Evolutionary conservation across 2,329 filamentous ascomycete species (phyloP).

Genomic region (Diaporthe sp.): DNA sequence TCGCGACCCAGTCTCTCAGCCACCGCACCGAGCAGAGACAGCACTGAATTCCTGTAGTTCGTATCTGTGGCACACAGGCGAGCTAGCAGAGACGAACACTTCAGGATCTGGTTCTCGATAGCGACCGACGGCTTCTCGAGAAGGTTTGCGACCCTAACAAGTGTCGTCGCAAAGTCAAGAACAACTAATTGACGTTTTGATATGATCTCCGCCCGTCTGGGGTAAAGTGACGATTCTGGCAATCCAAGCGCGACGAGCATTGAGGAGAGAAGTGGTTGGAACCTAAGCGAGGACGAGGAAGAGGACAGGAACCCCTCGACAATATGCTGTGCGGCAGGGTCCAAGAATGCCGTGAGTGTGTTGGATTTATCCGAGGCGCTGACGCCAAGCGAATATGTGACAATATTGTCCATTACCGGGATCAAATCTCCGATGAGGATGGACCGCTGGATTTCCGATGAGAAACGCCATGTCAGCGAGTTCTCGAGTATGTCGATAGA

Average conservation of each 20-base stretch:
- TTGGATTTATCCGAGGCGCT: slow-evolving; percentile 55
- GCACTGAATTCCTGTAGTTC: slow-evolving; percentile 73
- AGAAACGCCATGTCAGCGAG: slow-evolving; percentile 87
- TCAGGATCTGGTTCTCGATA: slow-evolving; percentile 84
- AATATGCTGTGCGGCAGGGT: slow-evolving; percentile 80
- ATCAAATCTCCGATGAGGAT: slow-evolving; percentile 78
- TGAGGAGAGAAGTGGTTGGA: slow-evolving; percentile 81
- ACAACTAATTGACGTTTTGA: slow-evolving; percentile 74
- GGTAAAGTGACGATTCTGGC: slow-evolving; percentile 73
- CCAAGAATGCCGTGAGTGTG: slow-evolving; percentile 70
- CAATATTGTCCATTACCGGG: slow-evolving; percentile 76
- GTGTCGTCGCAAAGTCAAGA: slow-evolving; percentile 74
- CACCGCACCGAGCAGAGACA: slow-evolving; percentile 79
- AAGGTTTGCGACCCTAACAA: slow-evolving; percentile 78
- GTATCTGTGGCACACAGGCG: slow-evolving; percentile 80
- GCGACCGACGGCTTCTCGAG: slow-evolving; percentile 73
- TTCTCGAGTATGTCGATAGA: slow-evolving; percentile 89
- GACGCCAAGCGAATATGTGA: slow-evolving; percentile 81
- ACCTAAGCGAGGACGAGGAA: slow-evolving; percentile 77
- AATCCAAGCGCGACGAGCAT: slow-evolving; percentile 73
- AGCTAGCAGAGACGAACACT: slow-evolving; percentile 80
- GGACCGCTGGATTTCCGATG: slow-evolving; percentile 74
- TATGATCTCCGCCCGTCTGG: slow-evolving; percentile 65
- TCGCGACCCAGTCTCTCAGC: slow-evolving; percentile 77
- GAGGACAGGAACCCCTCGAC: slow-evolving; percentile 81